Evolutionary conservation across 2,329 filamentous ascomycete genomes (phyloP).

Genomic region (Aspergillus cejpii): DNA sequence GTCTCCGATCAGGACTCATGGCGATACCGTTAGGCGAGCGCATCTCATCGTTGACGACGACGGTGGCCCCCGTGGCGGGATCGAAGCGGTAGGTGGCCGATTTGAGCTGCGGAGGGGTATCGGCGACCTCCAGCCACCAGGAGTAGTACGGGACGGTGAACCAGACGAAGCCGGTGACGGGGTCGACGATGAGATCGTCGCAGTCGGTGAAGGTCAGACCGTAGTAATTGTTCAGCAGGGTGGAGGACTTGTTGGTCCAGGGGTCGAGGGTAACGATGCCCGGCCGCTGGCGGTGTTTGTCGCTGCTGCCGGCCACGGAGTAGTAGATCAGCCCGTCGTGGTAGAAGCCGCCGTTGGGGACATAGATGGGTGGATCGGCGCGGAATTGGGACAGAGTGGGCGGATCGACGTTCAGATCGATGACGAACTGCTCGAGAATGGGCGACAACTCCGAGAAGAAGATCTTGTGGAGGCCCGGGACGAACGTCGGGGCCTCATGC

Average conservation of each 20-base stretch:
- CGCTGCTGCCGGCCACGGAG: not conserved
- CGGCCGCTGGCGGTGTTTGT: conserved; percentile 1
- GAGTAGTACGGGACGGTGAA: conserved; percentile 3
- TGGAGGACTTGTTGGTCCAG: not conserved
- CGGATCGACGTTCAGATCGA: conserved; percentile 3
- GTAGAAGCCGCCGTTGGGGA: conserved; percentile 4
- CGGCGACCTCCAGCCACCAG: not conserved
- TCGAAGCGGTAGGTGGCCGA: conserved; percentile 3
- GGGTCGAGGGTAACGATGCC: conserved; percentile 2
- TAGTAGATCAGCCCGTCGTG: conserved; percentile 4
- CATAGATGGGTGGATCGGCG: conserved; percentile 3
- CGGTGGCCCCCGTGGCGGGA: not conserved
- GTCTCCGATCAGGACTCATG: not conserved
- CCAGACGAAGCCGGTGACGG: conserved; percentile 3
- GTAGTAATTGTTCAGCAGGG: conserved; percentile 5
- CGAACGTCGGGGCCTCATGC: conserved; percentile 3
- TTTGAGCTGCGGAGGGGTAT: conserved; percentile 1
- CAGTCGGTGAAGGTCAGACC: conserved; percentile 4
- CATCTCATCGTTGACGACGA: conserved; percentile 3
- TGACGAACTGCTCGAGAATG: conserved; percentile 1
- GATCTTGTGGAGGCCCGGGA: conserved; percentile 2
- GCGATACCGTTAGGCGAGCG: conserved; percentile 4
- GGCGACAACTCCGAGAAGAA: conserved; percentile 2
- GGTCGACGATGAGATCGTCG: conserved; percentile 4
- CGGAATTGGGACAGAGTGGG: conserved; percentile 1